phyloP scores from a whole-genome alignment of 192 early-diverging fungal species.

The Coemansia aciculifera region DNA sequence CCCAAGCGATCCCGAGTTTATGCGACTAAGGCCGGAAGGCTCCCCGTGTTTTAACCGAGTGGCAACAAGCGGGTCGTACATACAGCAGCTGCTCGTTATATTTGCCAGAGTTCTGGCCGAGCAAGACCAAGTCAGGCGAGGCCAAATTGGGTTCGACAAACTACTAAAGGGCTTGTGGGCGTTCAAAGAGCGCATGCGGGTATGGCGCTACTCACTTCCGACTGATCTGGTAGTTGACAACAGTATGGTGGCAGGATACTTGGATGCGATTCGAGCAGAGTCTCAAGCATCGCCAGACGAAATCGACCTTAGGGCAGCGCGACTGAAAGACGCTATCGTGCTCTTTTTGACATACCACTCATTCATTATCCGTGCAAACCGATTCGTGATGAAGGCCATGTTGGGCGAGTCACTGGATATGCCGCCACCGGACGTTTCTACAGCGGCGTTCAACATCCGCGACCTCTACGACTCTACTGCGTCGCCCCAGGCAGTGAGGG shows the following conservation, averaged over 20 bases:
- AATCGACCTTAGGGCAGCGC: constrained; percentile 39
- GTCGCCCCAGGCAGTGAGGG: constrained; percentile 28
- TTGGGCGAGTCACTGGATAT: constrained; percentile 40
- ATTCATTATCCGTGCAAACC: constrained; percentile 45
- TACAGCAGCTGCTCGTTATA: constrained; percentile 46
- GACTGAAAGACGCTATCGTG: constrained; percentile 40
- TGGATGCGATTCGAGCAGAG: constrained; percentile 23
- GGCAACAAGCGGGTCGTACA: constrained; percentile 18
- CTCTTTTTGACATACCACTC: constrained; percentile 46
- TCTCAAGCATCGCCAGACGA: constrained; percentile 32
- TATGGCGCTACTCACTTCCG: constrained; percentile 41
- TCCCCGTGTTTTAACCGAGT: constrained; percentile 46
- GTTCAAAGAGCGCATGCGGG: constrained; percentile 48
- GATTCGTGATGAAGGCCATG: constrained; percentile 50
- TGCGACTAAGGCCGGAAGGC: constrained; percentile 34
- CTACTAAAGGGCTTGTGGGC: constrained; percentile 41
- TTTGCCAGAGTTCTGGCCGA: constrained; percentile 28
- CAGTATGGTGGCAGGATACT: constrained; percentile 34
- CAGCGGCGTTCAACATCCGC: constrained; percentile 38
- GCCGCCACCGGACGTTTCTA: constrained; percentile 44
- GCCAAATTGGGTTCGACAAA: constrained; percentile 18
- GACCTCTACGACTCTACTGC: constrained; percentile 47
- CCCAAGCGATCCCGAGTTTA: constrained; percentile 40
- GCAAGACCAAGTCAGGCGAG: constrained; percentile 21
- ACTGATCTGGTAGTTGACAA: constrained; percentile 28